Conservation (phyloP, 768 basidiomycete genomes). For the Calocybe indica region DNA sequence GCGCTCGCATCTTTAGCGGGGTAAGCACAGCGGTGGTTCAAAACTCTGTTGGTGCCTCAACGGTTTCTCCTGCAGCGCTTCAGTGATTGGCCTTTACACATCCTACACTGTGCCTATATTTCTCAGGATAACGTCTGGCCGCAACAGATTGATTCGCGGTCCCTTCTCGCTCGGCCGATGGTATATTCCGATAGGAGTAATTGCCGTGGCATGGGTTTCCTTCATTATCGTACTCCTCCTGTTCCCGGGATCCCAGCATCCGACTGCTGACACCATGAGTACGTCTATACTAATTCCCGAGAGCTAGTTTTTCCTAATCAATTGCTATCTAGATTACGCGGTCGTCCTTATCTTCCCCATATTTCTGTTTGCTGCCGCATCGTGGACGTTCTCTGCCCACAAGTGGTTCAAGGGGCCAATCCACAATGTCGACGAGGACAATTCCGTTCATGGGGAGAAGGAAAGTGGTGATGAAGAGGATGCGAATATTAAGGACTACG, state of each 20-base stretch:
- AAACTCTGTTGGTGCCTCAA: neutral
- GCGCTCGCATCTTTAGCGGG: conserved; percentile 64
- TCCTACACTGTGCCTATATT: conserved; percentile 67
- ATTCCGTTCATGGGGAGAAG: conserved; percentile 3
- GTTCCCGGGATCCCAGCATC: conserved; percentile 23
- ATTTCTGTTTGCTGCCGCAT: conserved; percentile 56
- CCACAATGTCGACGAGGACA: conserved; percentile 33
- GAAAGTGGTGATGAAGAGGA: neutral
- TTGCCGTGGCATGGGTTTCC: conserved; percentile 62
- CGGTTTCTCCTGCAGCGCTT: conserved; percentile 33
- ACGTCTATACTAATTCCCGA: too few relatives aligned
- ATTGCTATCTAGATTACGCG: conserved; percentile 46
- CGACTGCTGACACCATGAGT: too few relatives aligned
- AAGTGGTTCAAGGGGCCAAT: conserved; percentile 72
- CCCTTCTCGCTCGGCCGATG: conserved; percentile 57
- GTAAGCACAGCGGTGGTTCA: conserved; percentile 25
- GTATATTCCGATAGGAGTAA: conserved; percentile 50
- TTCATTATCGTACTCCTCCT: conserved; percentile 57
- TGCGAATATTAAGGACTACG: conserved; percentile 1
- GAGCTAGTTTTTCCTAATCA: too few relatives aligned
- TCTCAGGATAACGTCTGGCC: conserved; percentile 64
- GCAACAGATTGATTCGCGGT: conserved; percentile 51
- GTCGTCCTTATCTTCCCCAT: conserved; percentile 61
- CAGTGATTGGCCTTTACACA: conserved; percentile 67
- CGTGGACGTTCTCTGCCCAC: conserved; percentile 61